phyloP scores from a whole-genome alignment of 1,139 yeast species.

The Yamadazyma triangularis region DNA sequence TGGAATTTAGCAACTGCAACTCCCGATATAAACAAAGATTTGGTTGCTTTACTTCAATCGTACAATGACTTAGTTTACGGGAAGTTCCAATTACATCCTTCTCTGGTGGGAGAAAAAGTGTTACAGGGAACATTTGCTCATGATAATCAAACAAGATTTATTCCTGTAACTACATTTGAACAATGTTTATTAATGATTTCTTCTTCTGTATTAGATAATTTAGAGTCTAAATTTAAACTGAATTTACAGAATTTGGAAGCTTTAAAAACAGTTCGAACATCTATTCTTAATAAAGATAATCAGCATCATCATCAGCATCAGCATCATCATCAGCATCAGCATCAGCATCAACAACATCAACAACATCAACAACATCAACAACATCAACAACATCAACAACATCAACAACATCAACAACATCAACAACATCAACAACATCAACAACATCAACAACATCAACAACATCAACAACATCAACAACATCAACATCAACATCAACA shows the following conservation, averaged over 20 bases:
- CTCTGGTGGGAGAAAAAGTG: background rate
- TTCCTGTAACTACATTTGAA: background rate
- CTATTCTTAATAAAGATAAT: too few relatives aligned
- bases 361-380: background rate
- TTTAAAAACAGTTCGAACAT: constrained; percentile 5
- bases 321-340: too few relatives aligned
- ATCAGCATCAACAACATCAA: background rate
- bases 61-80: constrained; percentile 2
- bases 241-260: constrained; percentile 2
- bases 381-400: too few relatives aligned
- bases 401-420: background rate
- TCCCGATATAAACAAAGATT: constrained; percentile 1
- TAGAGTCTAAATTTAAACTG: constrained; percentile 6
- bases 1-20: background rate
- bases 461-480: background rate
- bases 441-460: background rate
- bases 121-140: background rate
- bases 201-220: constrained; percentile 3
- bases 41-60: background rate
- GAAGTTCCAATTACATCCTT: background rate
- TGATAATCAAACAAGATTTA: background rate
- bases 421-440: background rate
- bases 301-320: background rate
- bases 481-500: background rate
- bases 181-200: constrained; percentile 6